These are phyloP conservation scores for Acanthamoeba healyi DNA, from an alignment of 208 protist species.

Conservation along the genomic window DNA sequence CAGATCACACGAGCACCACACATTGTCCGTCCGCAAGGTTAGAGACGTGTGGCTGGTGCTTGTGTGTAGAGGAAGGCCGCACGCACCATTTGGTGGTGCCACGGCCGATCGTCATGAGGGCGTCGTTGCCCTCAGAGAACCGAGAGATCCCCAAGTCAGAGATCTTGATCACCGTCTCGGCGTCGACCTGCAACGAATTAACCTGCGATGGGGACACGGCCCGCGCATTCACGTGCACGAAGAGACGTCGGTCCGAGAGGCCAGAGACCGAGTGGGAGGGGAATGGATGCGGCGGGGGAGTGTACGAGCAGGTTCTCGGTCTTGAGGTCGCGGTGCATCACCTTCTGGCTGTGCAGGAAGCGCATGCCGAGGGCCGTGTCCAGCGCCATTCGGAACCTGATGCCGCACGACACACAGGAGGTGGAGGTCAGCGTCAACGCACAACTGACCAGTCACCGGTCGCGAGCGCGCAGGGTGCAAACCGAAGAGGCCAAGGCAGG, in stretches of 20 bases:
- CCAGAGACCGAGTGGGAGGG: not conserved
- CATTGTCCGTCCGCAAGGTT: too few relatives aligned
- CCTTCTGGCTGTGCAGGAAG: conserved; percentile 49
- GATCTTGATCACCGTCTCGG: conserved; percentile 40
- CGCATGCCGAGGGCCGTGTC: conserved; percentile 33
- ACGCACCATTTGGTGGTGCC: conserved; percentile 1
- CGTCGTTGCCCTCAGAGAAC: not conserved
- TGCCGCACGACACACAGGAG: not conserved
- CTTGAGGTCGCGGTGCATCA: conserved; percentile 58
- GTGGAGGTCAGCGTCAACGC: not conserved
- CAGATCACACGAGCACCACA: too few relatives aligned
- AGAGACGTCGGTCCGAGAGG: not conserved
- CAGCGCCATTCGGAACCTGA: conserved; percentile 45
- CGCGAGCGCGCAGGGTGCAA: not conserved
- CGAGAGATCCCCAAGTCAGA: conserved; percentile 47
- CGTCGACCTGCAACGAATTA: conserved; percentile 25
- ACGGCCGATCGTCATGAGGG: conserved; percentile 24
- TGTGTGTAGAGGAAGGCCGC: not conserved
- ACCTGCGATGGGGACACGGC: not conserved
- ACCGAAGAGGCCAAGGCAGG: conserved; percentile 15
- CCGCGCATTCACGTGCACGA: not conserved
- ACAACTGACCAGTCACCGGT: not conserved
- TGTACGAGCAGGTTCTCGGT: conserved; percentile 45
- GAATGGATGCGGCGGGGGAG: not conserved
- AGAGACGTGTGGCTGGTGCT: too few relatives aligned